Percentiles rank a stretch among this genome's conserved stretches.
These are phyloP conservation scores for Lecanicillium sp. DNA, from an alignment of 2,329 filamentous ascomycete species.

Conservation along the genomic window DNA sequence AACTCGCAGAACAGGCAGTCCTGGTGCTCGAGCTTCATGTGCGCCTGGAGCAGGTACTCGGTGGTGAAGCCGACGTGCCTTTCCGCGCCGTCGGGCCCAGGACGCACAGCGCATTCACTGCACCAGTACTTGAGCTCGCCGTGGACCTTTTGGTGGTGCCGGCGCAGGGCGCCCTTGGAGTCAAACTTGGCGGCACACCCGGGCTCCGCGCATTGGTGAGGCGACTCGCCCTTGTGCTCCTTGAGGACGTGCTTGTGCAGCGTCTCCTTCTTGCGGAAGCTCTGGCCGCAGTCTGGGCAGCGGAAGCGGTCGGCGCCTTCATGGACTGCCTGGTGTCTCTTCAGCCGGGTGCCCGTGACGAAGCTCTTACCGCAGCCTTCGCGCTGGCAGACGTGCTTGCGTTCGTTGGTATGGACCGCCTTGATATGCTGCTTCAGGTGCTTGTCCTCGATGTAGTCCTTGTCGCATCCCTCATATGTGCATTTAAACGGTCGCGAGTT, in stretches of 20 bases:
- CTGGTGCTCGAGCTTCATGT: slow-evolving; percentile 68
- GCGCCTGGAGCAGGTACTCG: slow-evolving; percentile 62
- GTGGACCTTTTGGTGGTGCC: slow-evolving; percentile 67
- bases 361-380: slow-evolving; percentile 74
- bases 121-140: slow-evolving; percentile 68
- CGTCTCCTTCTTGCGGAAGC: slow-evolving; percentile 83
- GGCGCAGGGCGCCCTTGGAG: slow-evolving; percentile 61
- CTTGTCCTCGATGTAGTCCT: slow-evolving; percentile 79
- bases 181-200: slow-evolving; percentile 67
- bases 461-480: slow-evolving; percentile 63
- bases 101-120: slow-evolving; percentile 55
- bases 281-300: slow-evolving; percentile 69
- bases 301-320: slow-evolving; percentile 65
- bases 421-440: slow-evolving; percentile 83
- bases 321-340: slow-evolving; percentile 73
- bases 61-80: slow-evolving; percentile 61
- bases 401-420: slow-evolving; percentile 67
- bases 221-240: slow-evolving; percentile 65
- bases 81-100: slow-evolving; percentile 33
- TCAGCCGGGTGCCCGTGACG: slow-evolving; percentile 69
- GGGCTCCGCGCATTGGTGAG: slow-evolving; percentile 61
- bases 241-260: slow-evolving; percentile 75
- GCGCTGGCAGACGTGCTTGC: slow-evolving; percentile 65
- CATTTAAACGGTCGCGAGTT: slow-evolving; percentile 79
- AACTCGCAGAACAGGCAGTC: slow-evolving; percentile 70